These are phyloP conservation scores for Tolypocladium paradoxum DNA, from an alignment of 2,329 filamentous ascomycete species.

Conservation along the genomic window DNA sequence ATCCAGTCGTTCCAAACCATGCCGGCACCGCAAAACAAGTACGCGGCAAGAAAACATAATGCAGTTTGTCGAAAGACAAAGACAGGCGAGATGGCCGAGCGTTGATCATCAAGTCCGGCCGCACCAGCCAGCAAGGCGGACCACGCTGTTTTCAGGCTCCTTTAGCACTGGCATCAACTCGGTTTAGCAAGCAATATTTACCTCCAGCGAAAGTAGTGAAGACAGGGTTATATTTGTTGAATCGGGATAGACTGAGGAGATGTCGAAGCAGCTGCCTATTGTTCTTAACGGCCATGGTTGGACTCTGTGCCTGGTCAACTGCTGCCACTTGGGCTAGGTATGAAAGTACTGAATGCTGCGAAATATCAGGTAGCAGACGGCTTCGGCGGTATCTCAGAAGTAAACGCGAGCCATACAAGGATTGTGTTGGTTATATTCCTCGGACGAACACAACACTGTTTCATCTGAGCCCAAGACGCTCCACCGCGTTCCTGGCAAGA, in stretches of 20 bases:
- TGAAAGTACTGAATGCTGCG: too few species aligned
- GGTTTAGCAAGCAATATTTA: neutral
- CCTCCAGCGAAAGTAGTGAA: constrained; percentile 2
- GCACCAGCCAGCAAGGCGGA: neutral
- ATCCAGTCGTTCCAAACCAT: constrained; percentile 21
- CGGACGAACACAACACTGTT: too few species aligned
- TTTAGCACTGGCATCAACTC: neutral
- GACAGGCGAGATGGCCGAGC: neutral
- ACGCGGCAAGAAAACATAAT: constrained; percentile 12
- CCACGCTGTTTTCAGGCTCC: neutral
- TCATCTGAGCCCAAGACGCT: neutral
- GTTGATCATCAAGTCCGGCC: neutral
- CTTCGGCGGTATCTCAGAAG: neutral
- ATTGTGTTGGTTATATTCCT: neutral
- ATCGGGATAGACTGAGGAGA: neutral
- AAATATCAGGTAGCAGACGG: neutral
- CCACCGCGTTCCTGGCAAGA: neutral
- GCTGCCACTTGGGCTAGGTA: too few species aligned
- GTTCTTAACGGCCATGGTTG: neutral
- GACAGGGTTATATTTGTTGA: constrained; percentile 2
- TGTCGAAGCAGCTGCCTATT: neutral
- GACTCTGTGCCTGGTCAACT: neutral
- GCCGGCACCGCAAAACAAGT: constrained; percentile 16
- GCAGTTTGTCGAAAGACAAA: constrained; percentile 12
- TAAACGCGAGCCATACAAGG: neutral